Evolutionary conservation across 2,329 filamentous ascomycete species (phyloP), one percentile per base, ranked within the genome.

Genomic region (Fusarium continuum): DNA sequence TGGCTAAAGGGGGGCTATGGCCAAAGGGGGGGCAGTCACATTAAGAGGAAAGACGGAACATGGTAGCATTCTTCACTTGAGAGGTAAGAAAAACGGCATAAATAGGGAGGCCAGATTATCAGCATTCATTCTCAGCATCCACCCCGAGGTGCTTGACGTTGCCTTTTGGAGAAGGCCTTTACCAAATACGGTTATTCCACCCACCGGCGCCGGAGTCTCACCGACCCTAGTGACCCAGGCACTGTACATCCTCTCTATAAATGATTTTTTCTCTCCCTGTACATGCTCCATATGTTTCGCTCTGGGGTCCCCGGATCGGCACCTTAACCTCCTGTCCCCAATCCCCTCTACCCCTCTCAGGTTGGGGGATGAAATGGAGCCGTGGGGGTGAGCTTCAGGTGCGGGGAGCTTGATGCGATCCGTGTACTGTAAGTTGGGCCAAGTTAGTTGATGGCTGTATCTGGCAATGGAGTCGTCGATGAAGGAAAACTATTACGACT

Each of bases 251-350:
- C 28, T 39, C 44, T 47, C 44, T 13, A 47, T 28, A 38, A 19
- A 44, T 44, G 25, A 8, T 16, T 10, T 20, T 2, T 43, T 43
- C 29, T 48, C 36, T 25, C 29, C 31, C 36, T 32, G 25, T 32
- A 13, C 35, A 13, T 54, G 41, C 52, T 29, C 53, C 17, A 55
- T n/a, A n/a, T n/a, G n/a, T n/a, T n/a, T n/a, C n/a, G n/a, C n/a
- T 68, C 65, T 68, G 65, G 65, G 64, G 65, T 64, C 65, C 64
- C 64, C 65, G 51, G 65, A 68, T 67, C 59, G 48, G 35, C 55
- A 60, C 35, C 31, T 29, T 31, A 43, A 35, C 29, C 16, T 45
- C 8, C 14, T 43, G 17, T 45, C 28, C 8, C 6, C 13, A 22
- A 16, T 31, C 11, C 29, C 17, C 22, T 10, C 16, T 51, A 38